Percentiles rank a stretch among this genome's conserved stretches.
Conservation (phyloP, 352 stramenopile genomes). For the Phytopythium oedochilum region DNA sequence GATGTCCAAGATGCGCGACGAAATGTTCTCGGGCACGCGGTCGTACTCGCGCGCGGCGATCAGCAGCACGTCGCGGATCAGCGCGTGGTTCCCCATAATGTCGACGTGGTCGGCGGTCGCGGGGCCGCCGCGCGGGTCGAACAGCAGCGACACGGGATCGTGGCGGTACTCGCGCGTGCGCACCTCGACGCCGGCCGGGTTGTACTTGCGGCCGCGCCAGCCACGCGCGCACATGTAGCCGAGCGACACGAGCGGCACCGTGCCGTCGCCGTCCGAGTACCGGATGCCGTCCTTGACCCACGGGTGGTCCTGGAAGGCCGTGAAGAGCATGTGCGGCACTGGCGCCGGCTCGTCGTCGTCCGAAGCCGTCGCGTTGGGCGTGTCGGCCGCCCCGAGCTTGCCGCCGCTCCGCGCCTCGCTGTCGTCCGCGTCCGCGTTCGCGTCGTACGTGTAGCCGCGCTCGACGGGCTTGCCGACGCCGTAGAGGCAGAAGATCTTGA, state of each 20-base stretch:
- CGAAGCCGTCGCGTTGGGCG: conserved; percentile 6
- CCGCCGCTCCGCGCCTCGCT: conserved; percentile 4
- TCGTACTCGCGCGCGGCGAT: conserved; percentile 63
- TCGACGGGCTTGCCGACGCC: conserved; percentile 89
- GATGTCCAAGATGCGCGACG: conserved; percentile 63
- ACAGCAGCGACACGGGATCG: conserved; percentile 73
- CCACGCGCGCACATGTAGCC: conserved; percentile 93
- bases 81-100: conserved; percentile 93
- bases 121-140: conserved; percentile 60
- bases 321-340: conserved; percentile 65
- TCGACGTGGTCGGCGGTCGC: conserved; percentile 92
- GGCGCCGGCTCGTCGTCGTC: conserved; percentile 30
- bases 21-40: conserved; percentile 63
- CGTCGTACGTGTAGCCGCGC: conserved; percentile 72
- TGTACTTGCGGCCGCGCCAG: conserved; percentile 81
- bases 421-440: conserved; percentile 38
- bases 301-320: conserved; percentile 48
- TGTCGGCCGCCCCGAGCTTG: conserved; percentile 1
- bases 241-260: conserved; percentile 89
- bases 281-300: conserved; percentile 79
- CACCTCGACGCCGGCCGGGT: conserved; percentile 86
- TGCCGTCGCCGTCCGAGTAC: conserved; percentile 91
- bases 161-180: conserved; percentile 77
- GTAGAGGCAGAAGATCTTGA: conserved; percentile 96
- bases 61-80: conserved; percentile 77